Evolutionary conservation across 2,329 filamentous ascomycete genomes (phyloP).

Genomic region (Colletotrichum graminicola): DNA sequence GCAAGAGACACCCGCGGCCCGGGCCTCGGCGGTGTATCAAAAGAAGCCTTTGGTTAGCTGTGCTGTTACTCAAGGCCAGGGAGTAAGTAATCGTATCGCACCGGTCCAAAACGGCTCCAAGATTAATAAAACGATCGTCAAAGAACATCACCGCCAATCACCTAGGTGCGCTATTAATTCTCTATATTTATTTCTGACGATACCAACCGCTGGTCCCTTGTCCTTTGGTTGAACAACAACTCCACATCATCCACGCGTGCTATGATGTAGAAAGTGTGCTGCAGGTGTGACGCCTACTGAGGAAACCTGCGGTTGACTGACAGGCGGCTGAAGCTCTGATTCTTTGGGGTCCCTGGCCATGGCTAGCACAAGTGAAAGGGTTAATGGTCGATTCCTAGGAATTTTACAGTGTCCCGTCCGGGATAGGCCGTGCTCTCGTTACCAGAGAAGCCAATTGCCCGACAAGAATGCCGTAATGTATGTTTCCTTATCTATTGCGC

Average conservation of each 20-base stretch:
- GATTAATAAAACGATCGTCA: slow-evolving; percentile 7
- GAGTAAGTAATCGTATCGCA: neutral
- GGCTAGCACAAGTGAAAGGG: slow-evolving; percentile 4
- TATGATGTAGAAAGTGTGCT: neutral
- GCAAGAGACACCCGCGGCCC: slow-evolving; percentile 24
- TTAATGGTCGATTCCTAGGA: neutral
- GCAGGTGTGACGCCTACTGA: neutral
- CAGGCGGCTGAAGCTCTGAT: slow-evolving; percentile 16
- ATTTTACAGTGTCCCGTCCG: neutral
- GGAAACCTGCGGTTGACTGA: slow-evolving; percentile 9
- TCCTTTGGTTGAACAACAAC: neutral
- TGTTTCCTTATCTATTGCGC: neutral
- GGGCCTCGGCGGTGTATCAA: slow-evolving; percentile 13
- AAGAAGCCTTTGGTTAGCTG: neutral
- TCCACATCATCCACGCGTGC: slow-evolving; percentile 8
- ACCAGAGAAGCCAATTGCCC: neutral
- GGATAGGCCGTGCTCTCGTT: neutral
- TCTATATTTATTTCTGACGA: too few relatives aligned
- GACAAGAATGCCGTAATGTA: too few relatives aligned
- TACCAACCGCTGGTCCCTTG: neutral
- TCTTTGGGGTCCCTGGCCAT: slow-evolving; percentile 12
- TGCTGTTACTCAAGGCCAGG: neutral
- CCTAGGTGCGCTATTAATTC: neutral
- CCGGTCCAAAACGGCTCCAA: neutral
- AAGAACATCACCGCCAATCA: neutral